These are phyloP conservation scores for Prillingera fragicola DNA, from an alignment of 1,284 basidiomycete species.

Conservation along the genomic window DNA sequence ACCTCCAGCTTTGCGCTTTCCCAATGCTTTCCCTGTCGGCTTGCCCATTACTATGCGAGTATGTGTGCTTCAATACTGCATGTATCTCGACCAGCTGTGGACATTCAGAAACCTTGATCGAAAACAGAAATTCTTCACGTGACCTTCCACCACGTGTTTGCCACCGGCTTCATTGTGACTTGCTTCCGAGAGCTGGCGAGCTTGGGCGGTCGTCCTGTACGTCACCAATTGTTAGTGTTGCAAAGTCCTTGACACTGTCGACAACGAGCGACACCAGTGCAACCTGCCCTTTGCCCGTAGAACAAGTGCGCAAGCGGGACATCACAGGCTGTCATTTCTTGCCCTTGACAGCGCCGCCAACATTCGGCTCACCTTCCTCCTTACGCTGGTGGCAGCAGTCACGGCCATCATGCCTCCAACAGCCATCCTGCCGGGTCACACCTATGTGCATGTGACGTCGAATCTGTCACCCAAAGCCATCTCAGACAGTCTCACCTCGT, in stretches of 20 bases:
- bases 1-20: conserved; percentile 31
- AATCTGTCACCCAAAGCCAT: conserved; percentile 10
- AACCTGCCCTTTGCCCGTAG: too few relatives aligned
- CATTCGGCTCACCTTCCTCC: conserved; percentile 8
- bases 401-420: conserved; percentile 8
- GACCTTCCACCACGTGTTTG: not conserved
- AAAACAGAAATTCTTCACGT: conserved; percentile 18
- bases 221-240: too few relatives aligned
- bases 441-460: conserved; percentile 39
- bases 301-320: too few relatives aligned
- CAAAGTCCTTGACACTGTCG: too few relatives aligned
- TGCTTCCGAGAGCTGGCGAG: too few relatives aligned
- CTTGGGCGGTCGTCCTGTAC: too few relatives aligned
- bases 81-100: too few relatives aligned
- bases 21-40: conserved; percentile 31
- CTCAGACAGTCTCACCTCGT: not conserved
- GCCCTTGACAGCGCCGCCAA: too few relatives aligned
- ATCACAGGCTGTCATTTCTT: too few relatives aligned
- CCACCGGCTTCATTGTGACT: too few relatives aligned
- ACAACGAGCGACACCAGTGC: too few relatives aligned
- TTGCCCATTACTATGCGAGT: conserved; percentile 25
- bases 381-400: conserved; percentile 1
- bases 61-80: too few relatives aligned
- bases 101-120: not conserved
- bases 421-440: conserved; percentile 23